These are phyloP conservation scores for Prunus mume DNA, from an alignment of 306 rosid species.

Conservation along the genomic window DNA sequence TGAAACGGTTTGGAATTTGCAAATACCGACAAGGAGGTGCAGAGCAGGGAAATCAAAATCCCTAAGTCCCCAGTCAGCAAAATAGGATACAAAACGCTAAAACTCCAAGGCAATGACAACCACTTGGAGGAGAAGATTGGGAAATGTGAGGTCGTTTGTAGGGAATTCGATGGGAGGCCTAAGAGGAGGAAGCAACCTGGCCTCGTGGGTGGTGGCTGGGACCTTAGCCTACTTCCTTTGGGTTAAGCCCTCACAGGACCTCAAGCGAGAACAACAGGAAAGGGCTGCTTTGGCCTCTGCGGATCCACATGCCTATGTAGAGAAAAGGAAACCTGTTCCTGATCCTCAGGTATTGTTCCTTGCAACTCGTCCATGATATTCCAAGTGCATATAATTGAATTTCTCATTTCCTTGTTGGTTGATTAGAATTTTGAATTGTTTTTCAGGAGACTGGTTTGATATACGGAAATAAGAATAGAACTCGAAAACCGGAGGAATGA, in stretches of 20 bases:
- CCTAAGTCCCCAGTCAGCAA: not conserved
- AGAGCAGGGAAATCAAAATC: not conserved
- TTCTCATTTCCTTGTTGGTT: not conserved
- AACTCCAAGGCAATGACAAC: slow-evolving; percentile 37
- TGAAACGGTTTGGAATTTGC: slow-evolving; percentile 17
- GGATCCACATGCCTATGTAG: slow-evolving; percentile 63
- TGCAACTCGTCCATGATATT: not conserved
- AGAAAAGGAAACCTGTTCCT: slow-evolving; percentile 81
- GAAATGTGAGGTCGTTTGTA: slow-evolving; percentile 67
- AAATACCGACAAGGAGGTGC: not conserved
- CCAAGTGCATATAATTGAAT: not conserved
- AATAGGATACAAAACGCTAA: not conserved
- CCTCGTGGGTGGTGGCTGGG: slow-evolving; percentile 94
- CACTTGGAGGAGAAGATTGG: slow-evolving; percentile 71
- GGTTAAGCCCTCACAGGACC: slow-evolving; percentile 91
- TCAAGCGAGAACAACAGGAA: slow-evolving; percentile 76
- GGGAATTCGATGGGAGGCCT: slow-evolving; percentile 84
- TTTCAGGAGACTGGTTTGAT: slow-evolving; percentile 67
- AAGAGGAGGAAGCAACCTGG: slow-evolving; percentile 73
- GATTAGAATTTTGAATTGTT: not conserved
- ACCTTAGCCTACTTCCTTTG: slow-evolving; percentile 90
- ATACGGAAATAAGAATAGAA: slow-evolving; percentile 66
- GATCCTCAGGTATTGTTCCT: slow-evolving; percentile 65
- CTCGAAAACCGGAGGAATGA: slow-evolving; percentile 34
- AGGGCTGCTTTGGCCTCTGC: slow-evolving; percentile 65